Evolutionary conservation across 345 rosid species (phyloP).

Genomic region (Arabidopsis thaliana): TAIR10.1 NC_003071.7:6226001-6226500

Average conservation of each 20-base stretch:
- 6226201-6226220: neutral
- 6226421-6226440: too few relatives aligned
- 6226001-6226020: conserved; percentile 26
- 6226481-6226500: too few relatives aligned
- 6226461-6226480: too few relatives aligned
- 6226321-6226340: neutral
- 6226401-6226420: too few relatives aligned
- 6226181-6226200: conserved; percentile 11
- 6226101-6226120: conserved; percentile 29
- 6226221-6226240: conserved; percentile 1
- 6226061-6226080: conserved; percentile 30
- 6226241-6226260: neutral
- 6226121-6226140: conserved; percentile 32
- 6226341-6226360: too few relatives aligned
- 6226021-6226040: conserved; percentile 28
- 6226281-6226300: neutral
- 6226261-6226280: conserved; percentile 20
- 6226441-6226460: too few relatives aligned
- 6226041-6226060: conserved; percentile 34
- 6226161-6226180: neutral
- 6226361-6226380: too few relatives aligned
- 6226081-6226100: conserved; percentile 28
- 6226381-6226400: too few relatives aligned
- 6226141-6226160: conserved; percentile 15
- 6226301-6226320: neutral